Evolutionary conservation across 106 monocot genomes (phyloP), one percentile per base, ranked within the genome.

Genomic region (Agapanthus africanus): DNA sequence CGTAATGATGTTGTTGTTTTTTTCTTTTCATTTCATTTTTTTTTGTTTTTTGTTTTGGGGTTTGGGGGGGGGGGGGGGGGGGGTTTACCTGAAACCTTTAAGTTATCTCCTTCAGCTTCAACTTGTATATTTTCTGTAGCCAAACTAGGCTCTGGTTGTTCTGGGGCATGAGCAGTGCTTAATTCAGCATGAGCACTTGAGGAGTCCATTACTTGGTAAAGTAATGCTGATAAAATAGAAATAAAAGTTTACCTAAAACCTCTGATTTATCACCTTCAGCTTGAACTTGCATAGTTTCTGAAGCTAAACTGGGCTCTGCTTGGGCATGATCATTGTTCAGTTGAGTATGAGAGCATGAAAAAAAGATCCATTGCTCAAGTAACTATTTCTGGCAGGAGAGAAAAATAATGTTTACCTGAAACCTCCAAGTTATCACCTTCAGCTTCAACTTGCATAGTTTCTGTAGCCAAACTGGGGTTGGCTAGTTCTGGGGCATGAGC

Each of bases 71-170:
- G n/a, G n/a, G n/a, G n/a, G n/a, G n/a, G n/a, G n/a, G n/a, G n/a
- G n/a, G n/a, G n/a, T n/a, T 63, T 36, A 64, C 64, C 64, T 64
- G 23, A 39, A 64, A 19, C 64, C 8, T 23, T 19, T 39, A 11
- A 11, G 0, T 38, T 64, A 25, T 37, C 31, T 10, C 60, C 18
- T 9, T 47, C 54, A 22, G 19, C 33, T 54, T 70, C 70, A 70
- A 54, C 35, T 37, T 36, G 70, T 32, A 23, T 25, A 54, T 32
- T 38, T 30, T 50, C 57, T 27, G 39, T 38, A 37, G 26, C 28
- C 26, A 19, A 4, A 18, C 31, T 18, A 35, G 68, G 9, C 33
- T 68, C 50, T 50, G 19, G 23, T 49, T 68, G 46, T 50, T 50
- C 68, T 68, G 49, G 10, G 31, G 15, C 23, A 67, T 15, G 19